phyloP scores from a whole-genome alignment of 2,329 filamentous ascomycete genomes.

The Tothia fuscella region DNA sequence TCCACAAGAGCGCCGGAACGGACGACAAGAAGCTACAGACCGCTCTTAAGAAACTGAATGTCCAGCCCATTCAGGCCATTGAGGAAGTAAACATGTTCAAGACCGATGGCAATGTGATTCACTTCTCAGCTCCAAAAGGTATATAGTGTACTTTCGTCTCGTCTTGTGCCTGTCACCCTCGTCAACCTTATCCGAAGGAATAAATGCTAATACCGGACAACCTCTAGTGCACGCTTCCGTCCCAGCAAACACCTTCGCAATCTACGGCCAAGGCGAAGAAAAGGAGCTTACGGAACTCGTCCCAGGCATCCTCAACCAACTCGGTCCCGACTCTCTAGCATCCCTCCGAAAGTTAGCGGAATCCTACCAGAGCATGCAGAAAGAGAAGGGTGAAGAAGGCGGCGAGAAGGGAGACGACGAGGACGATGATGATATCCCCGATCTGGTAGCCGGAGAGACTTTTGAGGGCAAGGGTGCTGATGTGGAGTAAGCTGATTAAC shows the following conservation, averaged over 20 bases:
- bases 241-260: conserved; percentile 97
- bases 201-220: background rate
- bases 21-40: conserved; percentile 99
- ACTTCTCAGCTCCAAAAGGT: conserved; percentile 98
- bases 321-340: conserved; percentile 93
- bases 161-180: too few relatives aligned
- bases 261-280: conserved; percentile 97
- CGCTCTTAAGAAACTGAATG: conserved; percentile 97
- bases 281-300: conserved; percentile 99
- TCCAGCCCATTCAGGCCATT: conserved; percentile 97
- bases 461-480: conserved; percentile 74
- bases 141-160: conserved; percentile 27
- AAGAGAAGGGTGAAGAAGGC: conserved; percentile 68
- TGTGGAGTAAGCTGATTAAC: conserved; percentile 57
- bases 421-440: conserved; percentile 87
- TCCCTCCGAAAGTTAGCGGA: conserved; percentile 97
- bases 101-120: conserved; percentile 98
- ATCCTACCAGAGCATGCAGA: conserved; percentile 99
- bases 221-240: conserved; percentile 83
- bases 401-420: conserved; percentile 56
- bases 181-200: too few relatives aligned
- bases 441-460: conserved; percentile 92
- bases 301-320: conserved; percentile 98
- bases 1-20: conserved; percentile 79
- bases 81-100: conserved; percentile 99